Conservation (phyloP, 192 early-diverging fungal genomes). For the Entomortierella chlamydospora region DNA sequence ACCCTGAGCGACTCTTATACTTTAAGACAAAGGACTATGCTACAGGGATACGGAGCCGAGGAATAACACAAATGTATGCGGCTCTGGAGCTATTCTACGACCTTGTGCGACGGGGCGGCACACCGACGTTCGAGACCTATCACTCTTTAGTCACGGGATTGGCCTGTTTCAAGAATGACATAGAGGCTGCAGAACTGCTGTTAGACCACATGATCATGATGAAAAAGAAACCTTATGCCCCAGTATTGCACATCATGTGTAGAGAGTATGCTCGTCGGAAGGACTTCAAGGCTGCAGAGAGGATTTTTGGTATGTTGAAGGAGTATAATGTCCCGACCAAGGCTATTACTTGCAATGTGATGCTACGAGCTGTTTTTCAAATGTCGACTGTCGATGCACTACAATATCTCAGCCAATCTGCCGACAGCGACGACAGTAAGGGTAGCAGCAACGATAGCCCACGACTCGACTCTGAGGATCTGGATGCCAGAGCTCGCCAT, state of each 20-base stretch:
- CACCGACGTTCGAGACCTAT: constrained; percentile 40
- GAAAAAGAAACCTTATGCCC: constrained; percentile 38
- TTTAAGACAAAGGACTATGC: neutral
- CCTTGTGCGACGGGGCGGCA: constrained; percentile 26
- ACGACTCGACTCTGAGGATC: neutral
- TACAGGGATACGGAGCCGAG: constrained; percentile 19
- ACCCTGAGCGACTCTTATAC: neutral
- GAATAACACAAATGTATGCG: constrained; percentile 32
- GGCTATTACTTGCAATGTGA: constrained; percentile 40
- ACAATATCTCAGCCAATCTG: constrained; percentile 5
- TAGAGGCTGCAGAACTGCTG: constrained; percentile 47
- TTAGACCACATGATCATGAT: constrained; percentile 48
- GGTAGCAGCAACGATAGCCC: neutral
- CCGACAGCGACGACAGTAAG: neutral
- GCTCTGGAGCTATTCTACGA: constrained; percentile 49
- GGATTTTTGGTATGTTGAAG: constrained; percentile 42
- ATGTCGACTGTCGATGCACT: constrained; percentile 25
- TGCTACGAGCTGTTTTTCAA: constrained; percentile 32
- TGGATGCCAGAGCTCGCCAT: neutral
- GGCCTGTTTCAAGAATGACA: constrained; percentile 44
- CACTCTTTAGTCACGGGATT: constrained; percentile 42
- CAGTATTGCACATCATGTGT: constrained; percentile 46
- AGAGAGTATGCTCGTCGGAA: constrained; percentile 33
- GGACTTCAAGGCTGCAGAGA: constrained; percentile 27
- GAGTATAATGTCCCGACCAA: constrained; percentile 38